phyloP scores from a whole-genome alignment of 1,139 yeast species.

The Candida tunisiensis region DNA sequence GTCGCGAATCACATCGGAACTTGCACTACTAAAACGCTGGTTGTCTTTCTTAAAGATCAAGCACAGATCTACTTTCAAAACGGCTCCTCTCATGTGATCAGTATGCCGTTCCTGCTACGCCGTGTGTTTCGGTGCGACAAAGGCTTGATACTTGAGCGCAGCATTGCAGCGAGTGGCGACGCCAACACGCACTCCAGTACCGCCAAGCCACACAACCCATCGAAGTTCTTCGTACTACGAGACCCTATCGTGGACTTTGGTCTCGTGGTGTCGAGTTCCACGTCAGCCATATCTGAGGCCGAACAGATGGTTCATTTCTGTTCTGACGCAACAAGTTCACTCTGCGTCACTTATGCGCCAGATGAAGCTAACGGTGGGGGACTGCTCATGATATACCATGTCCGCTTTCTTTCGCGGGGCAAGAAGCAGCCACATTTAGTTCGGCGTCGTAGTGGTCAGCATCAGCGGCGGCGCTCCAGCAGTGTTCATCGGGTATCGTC shows the following conservation, averaged over 20 bases:
- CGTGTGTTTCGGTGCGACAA: conserved; percentile 41
- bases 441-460: conserved; percentile 1
- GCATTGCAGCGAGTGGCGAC: conserved; percentile 4
- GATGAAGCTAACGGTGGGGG: conserved; percentile 4
- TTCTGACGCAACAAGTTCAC: conserved; percentile 4
- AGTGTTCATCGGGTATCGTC: conserved; percentile 7
- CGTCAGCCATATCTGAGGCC: conserved; percentile 40
- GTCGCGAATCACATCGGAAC: no score
- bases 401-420: conserved; percentile 6
- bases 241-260: conserved; percentile 62
- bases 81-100: conserved; percentile 40
- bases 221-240: conserved; percentile 42
- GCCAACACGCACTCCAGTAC: conserved; percentile 2
- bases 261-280: conserved; percentile 50
- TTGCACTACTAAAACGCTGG: no score
- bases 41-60: conserved; percentile 11
- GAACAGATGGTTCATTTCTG: conserved; percentile 31
- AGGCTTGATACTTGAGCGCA: conserved; percentile 46
- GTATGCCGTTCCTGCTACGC: conserved; percentile 44
- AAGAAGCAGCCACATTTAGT: background rate
- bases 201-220: conserved; percentile 10
- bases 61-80: conserved; percentile 36
- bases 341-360: conserved; percentile 13
- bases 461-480: conserved; percentile 6
- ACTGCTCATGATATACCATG: conserved; percentile 12